Base-by-base conservation (phyloP, 768 basidiomycete genomes). In the Pisolithus microcarpus region DNA sequence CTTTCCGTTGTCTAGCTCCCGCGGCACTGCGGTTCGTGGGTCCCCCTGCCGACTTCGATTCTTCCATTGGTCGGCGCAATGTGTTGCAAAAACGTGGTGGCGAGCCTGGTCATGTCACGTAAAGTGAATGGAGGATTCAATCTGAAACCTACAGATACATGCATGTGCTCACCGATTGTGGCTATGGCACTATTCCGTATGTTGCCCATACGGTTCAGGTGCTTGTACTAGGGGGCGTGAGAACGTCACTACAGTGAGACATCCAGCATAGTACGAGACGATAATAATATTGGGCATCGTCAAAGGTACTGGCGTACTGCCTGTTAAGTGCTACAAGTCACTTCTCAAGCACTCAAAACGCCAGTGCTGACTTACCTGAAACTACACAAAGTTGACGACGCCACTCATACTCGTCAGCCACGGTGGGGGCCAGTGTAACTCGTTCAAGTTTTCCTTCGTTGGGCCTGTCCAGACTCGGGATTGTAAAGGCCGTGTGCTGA, bases 401-500 rank as follows among this genome's bases (percentile, higher is more conserved):
- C 89, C 9, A 91, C 90, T 4, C 74, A 79, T 81, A 5, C 72
- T 94, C 24, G 82, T 94, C 52, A 78, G 74, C 52, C 70, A 84
- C 28, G 87, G 1, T 84, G 85, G 58, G 72, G 87, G 8, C 82
- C 90, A 2, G 83, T 91, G 90, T 53, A 92, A 92, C 2, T 66
- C 94, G 15, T 94, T 23, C 21, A 23, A 23, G 21, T 23, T 82
- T 71, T 95, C 94, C 71, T 91, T 26, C 87, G 4, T 75, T 93
- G 1, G 91, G 91, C 0, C 92, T 94, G 58, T 91, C 89, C 53
- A 90, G 87, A 0, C n/a, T n/a, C n/a, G n/a, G n/a, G n/a, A n/a
- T n/a, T n/a, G n/a, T n/a, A n/a, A n/a, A n/a, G 4, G 78, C 93
- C 24, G 76, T 75, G 2, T 31, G 48, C 52, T 15, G 18, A 7